Evolutionary conservation across 805 yeast species (phyloP).

Genomic region (Candida corydali): DNA sequence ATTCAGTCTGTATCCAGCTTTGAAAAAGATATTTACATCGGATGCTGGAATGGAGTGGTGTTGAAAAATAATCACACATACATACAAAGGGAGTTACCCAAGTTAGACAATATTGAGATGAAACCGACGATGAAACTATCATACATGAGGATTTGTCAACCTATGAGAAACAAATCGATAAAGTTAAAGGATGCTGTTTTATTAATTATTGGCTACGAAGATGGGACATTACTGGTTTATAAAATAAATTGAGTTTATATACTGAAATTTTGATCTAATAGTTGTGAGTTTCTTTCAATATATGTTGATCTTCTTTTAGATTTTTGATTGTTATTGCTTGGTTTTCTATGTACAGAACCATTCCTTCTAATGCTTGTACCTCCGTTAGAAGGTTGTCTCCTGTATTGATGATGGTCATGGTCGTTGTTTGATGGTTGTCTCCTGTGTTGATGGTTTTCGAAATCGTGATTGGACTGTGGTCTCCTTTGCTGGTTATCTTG

Average conservation of each 20-base stretch:
- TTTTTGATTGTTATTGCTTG: conserved; percentile 8
- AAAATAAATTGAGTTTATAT: conserved; percentile 1
- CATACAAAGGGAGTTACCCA: conserved; percentile 8
- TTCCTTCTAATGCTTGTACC: conserved; percentile 6
- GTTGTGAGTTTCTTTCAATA: conserved; percentile 16
- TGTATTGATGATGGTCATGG: too few relatives aligned
- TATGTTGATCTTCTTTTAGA: conserved; percentile 28
- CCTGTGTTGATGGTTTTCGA: not conserved
- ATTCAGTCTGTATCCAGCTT: conserved; percentile 20
- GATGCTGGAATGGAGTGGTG: conserved; percentile 49
- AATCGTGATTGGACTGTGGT: not conserved
- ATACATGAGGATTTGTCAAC: conserved; percentile 1
- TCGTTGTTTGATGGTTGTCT: not conserved
- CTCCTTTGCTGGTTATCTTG: not conserved
- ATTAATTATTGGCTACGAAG: conserved; percentile 47
- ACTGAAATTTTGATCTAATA: conserved; percentile 7
- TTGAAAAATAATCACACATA: not conserved
- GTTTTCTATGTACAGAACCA: conserved; percentile 6
- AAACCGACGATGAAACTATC: conserved; percentile 6
- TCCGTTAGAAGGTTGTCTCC: too few relatives aligned
- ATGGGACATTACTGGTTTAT: conserved; percentile 48
- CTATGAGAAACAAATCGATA: not conserved
- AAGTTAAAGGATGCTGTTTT: conserved; percentile 7
- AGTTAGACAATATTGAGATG: not conserved
- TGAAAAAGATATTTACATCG: conserved; percentile 21